phyloP scores from a whole-genome alignment of 768 basidiomycete genomes.

The Termitomyces sp. region DNA sequence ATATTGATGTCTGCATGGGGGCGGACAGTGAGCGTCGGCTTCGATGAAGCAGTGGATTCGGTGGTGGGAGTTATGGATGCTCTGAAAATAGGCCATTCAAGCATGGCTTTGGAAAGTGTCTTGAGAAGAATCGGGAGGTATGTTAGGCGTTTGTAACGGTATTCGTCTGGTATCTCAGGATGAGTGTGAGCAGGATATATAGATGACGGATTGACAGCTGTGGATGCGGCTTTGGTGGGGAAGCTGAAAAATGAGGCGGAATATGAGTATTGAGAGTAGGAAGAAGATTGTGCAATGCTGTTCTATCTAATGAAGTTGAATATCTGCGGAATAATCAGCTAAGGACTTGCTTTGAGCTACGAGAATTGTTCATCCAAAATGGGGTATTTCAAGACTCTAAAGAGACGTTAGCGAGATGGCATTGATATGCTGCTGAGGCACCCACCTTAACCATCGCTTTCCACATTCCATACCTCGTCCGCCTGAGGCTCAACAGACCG shows the following conservation, averaged over 20 bases:
- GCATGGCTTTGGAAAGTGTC: too few relatives aligned
- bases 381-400: slow-evolving; percentile 82
- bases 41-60: too few relatives aligned
- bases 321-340: slow-evolving; percentile 43
- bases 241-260: slow-evolving; percentile 50
- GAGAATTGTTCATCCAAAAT: slow-evolving; percentile 62
- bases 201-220: slow-evolving; percentile 35
- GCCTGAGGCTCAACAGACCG: neutral
- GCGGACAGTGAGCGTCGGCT: too few relatives aligned
- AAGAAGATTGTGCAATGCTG: slow-evolving; percentile 60
- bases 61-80: too few relatives aligned
- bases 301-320: slow-evolving; percentile 73
- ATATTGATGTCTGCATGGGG: too few relatives aligned
- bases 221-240: slow-evolving; percentile 19
- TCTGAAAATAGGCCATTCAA: too few relatives aligned
- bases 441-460: slow-evolving; percentile 83
- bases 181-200: too few relatives aligned
- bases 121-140: too few relatives aligned
- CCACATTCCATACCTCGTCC: slow-evolving; percentile 85
- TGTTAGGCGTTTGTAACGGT: too few relatives aligned
- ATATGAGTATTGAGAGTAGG: slow-evolving; percentile 69
- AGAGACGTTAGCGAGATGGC: neutral
- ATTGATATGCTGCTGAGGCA: neutral
- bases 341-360: neutral
- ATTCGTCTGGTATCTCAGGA: too few relatives aligned